phyloP scores from a whole-genome alignment of 2,329 filamentous ascomycete genomes.

The Herpotrichia juniperi region DNA sequence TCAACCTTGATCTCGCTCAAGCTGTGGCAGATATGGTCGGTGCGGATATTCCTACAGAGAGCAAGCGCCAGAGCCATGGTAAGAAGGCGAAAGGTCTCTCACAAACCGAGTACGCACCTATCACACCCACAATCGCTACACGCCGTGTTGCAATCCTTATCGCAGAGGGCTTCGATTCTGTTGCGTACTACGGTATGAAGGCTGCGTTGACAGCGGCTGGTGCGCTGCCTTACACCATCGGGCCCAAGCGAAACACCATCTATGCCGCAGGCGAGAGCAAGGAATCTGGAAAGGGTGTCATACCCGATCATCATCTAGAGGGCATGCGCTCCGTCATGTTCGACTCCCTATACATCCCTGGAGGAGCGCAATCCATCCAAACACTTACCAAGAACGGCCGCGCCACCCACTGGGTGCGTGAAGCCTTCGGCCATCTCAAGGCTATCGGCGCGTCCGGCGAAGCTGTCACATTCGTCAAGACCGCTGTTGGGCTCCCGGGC shows the following conservation, averaged over 20 bases:
- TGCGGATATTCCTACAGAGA: constrained; percentile 62
- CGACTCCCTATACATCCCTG: constrained; percentile 78
- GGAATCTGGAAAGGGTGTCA: constrained; percentile 58
- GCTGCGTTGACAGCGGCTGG: constrained; percentile 65
- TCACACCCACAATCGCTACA: constrained; percentile 69
- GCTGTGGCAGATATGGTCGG: constrained; percentile 74
- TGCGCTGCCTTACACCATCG: constrained; percentile 77
- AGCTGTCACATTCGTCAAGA: constrained; percentile 67
- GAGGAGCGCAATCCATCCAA: constrained; percentile 67
- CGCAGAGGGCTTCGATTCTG: constrained; percentile 75
- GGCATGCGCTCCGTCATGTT: constrained; percentile 82
- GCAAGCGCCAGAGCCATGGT: constrained; percentile 66
- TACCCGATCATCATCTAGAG: constrained; percentile 79
- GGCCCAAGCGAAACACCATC: constrained; percentile 69
- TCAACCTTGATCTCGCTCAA: constrained; percentile 73
- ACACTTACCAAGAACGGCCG: constrained; percentile 73
- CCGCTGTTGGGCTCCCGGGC: constrained; percentile 53
- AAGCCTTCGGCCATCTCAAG: constrained; percentile 84
- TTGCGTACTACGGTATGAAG: constrained; percentile 69
- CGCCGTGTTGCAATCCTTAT: constrained; percentile 78
- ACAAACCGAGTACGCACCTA: constrained; percentile 70
- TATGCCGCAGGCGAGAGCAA: constrained; percentile 65
- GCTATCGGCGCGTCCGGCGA: constrained; percentile 78
- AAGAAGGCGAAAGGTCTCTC: constrained; percentile 71
- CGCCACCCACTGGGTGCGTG: constrained; percentile 76